These are phyloP conservation scores for Rhodotorula graminis DNA, from an alignment of 768 basidiomycete species.

Conservation along the genomic window DNA sequence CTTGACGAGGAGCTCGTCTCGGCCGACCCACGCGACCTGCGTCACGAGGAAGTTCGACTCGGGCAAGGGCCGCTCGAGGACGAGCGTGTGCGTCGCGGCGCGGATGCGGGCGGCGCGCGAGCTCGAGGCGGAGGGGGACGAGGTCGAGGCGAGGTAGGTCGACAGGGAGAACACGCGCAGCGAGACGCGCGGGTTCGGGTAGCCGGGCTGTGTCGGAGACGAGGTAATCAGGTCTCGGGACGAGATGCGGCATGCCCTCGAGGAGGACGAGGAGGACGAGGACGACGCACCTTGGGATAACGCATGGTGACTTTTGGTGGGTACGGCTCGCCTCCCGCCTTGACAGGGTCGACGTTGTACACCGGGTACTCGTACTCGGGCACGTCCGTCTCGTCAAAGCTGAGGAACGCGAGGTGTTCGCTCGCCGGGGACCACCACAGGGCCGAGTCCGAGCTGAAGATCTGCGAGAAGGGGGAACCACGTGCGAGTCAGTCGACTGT, in stretches of 20 bases:
- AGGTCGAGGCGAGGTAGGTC: conserved; percentile 49
- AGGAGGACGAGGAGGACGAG: not conserved
- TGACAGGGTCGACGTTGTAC: conserved; percentile 50
- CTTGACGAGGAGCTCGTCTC: conserved; percentile 68
- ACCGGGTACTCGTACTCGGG: conserved; percentile 81
- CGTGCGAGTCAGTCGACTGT: too few species aligned
- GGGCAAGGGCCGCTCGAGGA: conserved; percentile 20
- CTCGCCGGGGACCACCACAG: conserved; percentile 90
- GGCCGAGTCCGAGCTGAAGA: conserved; percentile 55
- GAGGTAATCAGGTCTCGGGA: not conserved
- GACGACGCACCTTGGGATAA: conserved; percentile 63
- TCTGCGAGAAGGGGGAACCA: not conserved
- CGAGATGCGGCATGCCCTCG: accelerated
- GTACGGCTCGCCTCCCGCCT: conserved; percentile 34
- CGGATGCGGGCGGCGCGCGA: conserved; percentile 23
- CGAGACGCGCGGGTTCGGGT: conserved; percentile 74
- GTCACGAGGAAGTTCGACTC: conserved; percentile 63
- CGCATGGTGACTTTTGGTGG: conserved; percentile 52
- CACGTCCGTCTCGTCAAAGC: conserved; percentile 81
- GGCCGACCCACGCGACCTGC: conserved; percentile 84
- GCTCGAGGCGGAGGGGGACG: not conserved
- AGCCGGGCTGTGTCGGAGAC: conserved; percentile 29
- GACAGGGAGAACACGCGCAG: conserved; percentile 76
- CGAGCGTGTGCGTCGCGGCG: conserved; percentile 49
- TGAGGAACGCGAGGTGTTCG: conserved; percentile 67